These are phyloP conservation scores for Pharnaceum exiguum DNA, from an alignment of 148 eudicot species.

Conservation along the genomic window DNA sequence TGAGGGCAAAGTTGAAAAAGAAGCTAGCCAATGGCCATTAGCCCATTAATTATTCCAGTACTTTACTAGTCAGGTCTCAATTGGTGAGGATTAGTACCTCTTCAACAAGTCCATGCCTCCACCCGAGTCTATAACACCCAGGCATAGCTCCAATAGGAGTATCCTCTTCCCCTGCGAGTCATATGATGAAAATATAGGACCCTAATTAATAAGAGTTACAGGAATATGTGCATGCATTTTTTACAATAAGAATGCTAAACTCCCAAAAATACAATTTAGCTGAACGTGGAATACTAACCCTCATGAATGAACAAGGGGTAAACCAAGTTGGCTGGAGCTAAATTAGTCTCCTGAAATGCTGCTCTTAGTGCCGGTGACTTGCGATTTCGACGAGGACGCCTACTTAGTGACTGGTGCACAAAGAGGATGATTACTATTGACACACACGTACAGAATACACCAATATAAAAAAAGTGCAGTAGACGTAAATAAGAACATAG, in stretches of 20 bases:
- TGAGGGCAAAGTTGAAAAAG: no score
- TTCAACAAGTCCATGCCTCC: conserved; percentile 98
- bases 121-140: conserved; percentile 93
- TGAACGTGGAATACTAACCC: no score
- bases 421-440: neutral
- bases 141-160: conserved; percentile 98
- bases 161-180: conserved; percentile 79
- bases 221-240: no score
- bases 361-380: conserved; percentile 60
- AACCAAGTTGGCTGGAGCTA: conserved; percentile 88
- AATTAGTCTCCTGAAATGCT: conserved; percentile 80
- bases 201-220: no score
- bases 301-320: conserved; percentile 97
- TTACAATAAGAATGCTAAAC: no score
- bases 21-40: no score
- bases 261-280: no score
- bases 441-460: neutral
- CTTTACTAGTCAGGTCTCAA: no score
- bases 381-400: conserved; percentile 90
- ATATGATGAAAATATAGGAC: no score
- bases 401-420: conserved; percentile 35
- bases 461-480: neutral
- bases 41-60: no score
- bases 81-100: conserved; percentile 43
- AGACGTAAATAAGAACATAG: no score